phyloP scores from a whole-genome alignment of 2,329 filamentous ascomycete species.

The Lachnellula occidentalis region DNA sequence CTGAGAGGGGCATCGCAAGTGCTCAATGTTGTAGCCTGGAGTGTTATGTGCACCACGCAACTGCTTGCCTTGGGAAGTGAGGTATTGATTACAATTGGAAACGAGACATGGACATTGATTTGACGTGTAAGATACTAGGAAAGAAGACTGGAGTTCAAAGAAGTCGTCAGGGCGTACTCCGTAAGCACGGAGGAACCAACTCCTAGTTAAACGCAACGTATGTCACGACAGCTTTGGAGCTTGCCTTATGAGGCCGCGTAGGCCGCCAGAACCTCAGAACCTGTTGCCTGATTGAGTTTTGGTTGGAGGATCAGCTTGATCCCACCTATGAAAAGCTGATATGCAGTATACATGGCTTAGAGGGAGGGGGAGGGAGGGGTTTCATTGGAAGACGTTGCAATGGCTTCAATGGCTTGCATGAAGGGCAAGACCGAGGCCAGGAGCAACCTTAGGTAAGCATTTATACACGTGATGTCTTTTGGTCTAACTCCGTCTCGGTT shows the following conservation, averaged over 20 bases:
- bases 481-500: background rate
- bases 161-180: background rate
- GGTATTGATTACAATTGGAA: background rate
- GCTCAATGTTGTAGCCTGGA: slow-evolving; percentile 14
- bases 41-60: background rate
- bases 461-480: background rate
- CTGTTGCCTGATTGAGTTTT: slow-evolving; percentile 1
- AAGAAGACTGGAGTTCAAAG: background rate
- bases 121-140: background rate
- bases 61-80: slow-evolving; percentile 1
- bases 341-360: too few relatives aligned
- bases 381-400: background rate
- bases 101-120: too few relatives aligned
- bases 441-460: background rate
- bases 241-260: background rate
- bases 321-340: background rate
- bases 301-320: background rate
- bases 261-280: background rate
- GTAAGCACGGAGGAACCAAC: slow-evolving; percentile 18
- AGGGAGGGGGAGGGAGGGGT: background rate
- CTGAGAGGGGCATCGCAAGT: slow-evolving; percentile 17
- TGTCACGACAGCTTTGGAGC: background rate
- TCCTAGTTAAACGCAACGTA: background rate
- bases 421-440: slow-evolving; percentile 1
- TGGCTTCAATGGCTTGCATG: slow-evolving; percentile 2